A percentile compares a stretch with the other conserved stretches of the same genome.
Evolutionary conservation across 2,329 filamentous ascomycete genomes (phyloP).

Genomic region (Trichoderma harzianum): DNA sequence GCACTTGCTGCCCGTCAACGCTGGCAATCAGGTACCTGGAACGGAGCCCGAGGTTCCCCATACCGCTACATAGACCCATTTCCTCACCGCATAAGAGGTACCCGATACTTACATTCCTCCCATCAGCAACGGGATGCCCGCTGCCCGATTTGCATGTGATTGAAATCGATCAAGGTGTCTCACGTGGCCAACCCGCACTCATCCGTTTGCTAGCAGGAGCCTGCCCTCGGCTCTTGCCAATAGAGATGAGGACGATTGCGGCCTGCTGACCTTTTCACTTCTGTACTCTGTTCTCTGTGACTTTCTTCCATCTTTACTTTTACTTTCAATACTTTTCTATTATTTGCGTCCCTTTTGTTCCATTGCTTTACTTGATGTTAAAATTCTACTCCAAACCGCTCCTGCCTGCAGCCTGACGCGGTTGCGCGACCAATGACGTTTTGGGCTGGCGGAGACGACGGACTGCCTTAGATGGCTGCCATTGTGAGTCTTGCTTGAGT

Average conservation of each 20-base stretch:
- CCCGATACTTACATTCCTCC: neutral
- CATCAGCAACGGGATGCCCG: neutral
- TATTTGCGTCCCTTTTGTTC: neutral
- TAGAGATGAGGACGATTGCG: neutral
- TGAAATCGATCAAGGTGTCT: constrained; percentile 5
- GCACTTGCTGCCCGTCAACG: neutral
- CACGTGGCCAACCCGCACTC: constrained; percentile 11
- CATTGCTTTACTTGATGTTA: neutral
- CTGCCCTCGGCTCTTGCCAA: constrained; percentile 5
- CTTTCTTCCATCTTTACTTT: neutral
- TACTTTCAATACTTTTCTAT: neutral
- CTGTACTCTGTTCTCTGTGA: neutral
- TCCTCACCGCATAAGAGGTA: neutral
- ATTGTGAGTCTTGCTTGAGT: constrained; percentile 29
- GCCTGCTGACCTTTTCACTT: constrained; percentile 11
- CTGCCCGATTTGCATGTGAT: constrained; percentile 13
- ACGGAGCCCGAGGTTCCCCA: neutral
- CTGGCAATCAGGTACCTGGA: neutral
- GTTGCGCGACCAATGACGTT: constrained; percentile 30
- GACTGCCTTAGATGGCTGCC: constrained; percentile 33
- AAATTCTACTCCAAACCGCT: neutral
- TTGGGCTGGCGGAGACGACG: constrained; percentile 24
- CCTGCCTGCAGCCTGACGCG: neutral
- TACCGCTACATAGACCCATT: neutral
- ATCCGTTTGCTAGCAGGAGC: neutral